Conservation (phyloP, 257 asterid species). For the Agastache rugosa region DNA sequence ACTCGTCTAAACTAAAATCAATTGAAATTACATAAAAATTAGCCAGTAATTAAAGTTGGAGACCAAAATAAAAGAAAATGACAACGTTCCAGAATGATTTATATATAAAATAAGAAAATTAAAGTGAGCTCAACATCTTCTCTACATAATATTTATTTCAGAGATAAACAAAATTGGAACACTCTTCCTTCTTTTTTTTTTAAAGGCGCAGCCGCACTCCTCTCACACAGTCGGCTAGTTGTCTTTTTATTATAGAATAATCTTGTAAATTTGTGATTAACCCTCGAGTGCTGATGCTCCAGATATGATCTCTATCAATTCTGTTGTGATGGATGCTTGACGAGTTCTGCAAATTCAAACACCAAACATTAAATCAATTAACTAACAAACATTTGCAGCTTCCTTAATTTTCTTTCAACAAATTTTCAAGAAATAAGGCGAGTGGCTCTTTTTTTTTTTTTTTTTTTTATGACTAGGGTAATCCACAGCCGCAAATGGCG, state of each 20-base stretch:
- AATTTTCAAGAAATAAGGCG: too few relatives aligned
- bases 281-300: conserved; percentile 94
- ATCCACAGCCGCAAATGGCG: too few relatives aligned
- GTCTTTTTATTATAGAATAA: not conserved
- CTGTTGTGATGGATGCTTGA: conserved; percentile 97
- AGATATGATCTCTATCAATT: conserved; percentile 85
- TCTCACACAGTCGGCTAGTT: not conserved
- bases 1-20: too few relatives aligned
- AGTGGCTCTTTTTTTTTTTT: too few relatives aligned
- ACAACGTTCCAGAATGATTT: too few relatives aligned
- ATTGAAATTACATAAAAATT: too few relatives aligned
- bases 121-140: not conserved
- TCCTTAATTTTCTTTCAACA: too few relatives aligned
- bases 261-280: conserved; percentile 22
- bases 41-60: too few relatives aligned
- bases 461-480: too few relatives aligned
- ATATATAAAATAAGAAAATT: too few relatives aligned
- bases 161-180: not conserved
- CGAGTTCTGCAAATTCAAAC: conserved; percentile 68
- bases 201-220: not conserved
- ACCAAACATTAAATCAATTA: not conserved
- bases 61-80: too few relatives aligned
- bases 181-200: not conserved
- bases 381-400: too few relatives aligned
- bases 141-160: not conserved